These are phyloP conservation scores for Aphanomyces stellatus DNA, from an alignment of 352 stramenopile species.

Conservation along the genomic window DNA sequence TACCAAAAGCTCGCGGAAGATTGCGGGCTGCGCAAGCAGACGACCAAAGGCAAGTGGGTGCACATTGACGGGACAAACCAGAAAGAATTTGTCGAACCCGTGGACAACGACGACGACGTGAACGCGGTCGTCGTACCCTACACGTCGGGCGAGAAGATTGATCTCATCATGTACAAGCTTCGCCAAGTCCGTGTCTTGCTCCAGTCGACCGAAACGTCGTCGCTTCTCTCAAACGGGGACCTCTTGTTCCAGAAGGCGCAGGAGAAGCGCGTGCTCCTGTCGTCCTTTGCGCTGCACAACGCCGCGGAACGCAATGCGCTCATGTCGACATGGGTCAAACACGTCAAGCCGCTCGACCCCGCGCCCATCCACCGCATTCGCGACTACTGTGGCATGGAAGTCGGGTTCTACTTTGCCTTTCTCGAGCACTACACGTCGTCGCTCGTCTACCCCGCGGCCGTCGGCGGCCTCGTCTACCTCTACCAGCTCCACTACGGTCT, in stretches of 20 bases:
- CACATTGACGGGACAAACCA: background rate
- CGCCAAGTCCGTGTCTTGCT: slow-evolving; percentile 39
- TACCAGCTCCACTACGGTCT: slow-evolving; percentile 62
- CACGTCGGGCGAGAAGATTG: slow-evolving; percentile 60
- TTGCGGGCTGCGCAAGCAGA: slow-evolving; percentile 8
- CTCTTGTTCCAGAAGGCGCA: slow-evolving; percentile 59
- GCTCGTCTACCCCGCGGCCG: slow-evolving; percentile 83
- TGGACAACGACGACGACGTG: slow-evolving; percentile 25
- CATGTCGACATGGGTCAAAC: slow-evolving; percentile 68
- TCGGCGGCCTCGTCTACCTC: slow-evolving; percentile 86
- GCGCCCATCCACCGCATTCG: slow-evolving; percentile 54
- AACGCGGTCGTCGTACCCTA: slow-evolving; percentile 22
- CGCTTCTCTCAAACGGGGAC: slow-evolving; percentile 54
- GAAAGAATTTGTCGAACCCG: slow-evolving; percentile 33
- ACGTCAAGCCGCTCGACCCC: slow-evolving; percentile 29
- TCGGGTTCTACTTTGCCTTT: slow-evolving; percentile 98
- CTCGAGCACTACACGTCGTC: slow-evolving; percentile 93
- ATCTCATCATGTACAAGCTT: slow-evolving; percentile 68
- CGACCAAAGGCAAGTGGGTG: slow-evolving; percentile 7
- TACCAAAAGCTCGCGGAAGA: slow-evolving; percentile 3
- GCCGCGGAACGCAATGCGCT: slow-evolving; percentile 53
- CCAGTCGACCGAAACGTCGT: slow-evolving; percentile 25
- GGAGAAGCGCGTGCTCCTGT: slow-evolving; percentile 48
- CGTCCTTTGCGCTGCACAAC: slow-evolving; percentile 72
- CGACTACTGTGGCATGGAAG: slow-evolving; percentile 78